Percentiles rank a stretch among this genome's conserved stretches.
Conservation (phyloP, 208 protist genomes). For the Trypanosoma lewisi region DNA sequence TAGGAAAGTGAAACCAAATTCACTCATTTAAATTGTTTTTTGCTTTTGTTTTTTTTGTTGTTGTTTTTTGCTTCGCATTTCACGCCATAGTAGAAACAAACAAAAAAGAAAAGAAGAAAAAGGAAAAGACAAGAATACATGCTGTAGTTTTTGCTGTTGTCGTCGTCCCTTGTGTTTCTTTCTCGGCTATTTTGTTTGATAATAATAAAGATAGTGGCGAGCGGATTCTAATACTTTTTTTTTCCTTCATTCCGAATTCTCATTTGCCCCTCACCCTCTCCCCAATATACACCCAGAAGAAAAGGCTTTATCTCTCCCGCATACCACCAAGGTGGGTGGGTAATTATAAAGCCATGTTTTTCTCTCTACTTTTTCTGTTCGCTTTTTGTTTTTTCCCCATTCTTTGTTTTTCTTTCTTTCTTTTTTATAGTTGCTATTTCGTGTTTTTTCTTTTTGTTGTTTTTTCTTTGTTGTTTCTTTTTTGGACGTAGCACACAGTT, state of each 20-base stretch:
- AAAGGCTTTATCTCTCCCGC: background rate
- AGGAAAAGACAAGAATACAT: too few species aligned
- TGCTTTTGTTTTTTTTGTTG: background rate
- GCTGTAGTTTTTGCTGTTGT: too few species aligned
- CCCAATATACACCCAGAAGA: background rate
- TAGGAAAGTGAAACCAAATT: slow-evolving; percentile 14
- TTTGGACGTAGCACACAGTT: background rate
- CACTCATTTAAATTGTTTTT: background rate
- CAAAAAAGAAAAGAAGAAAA: too few species aligned
- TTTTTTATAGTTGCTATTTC: slow-evolving; percentile 9
- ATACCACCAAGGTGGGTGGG: background rate
- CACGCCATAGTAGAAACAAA: too few species aligned
- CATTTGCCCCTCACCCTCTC: background rate
- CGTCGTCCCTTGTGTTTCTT: too few species aligned
- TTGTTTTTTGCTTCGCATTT: background rate
- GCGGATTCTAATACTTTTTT: too few species aligned
- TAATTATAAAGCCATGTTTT: background rate
- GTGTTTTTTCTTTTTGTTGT: background rate
- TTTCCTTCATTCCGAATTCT: background rate
- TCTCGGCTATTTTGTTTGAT: too few species aligned
- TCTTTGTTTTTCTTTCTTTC: background rate
- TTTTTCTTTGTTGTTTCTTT: slow-evolving; percentile 13
- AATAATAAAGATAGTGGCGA: too few species aligned
- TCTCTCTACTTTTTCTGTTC: background rate
- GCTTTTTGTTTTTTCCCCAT: background rate